A percentile compares a stretch with the other conserved stretches of the same genome.
Conservation (phyloP, 2,329 filamentous ascomycete genomes). For the Pyrenophora graminea region DNA sequence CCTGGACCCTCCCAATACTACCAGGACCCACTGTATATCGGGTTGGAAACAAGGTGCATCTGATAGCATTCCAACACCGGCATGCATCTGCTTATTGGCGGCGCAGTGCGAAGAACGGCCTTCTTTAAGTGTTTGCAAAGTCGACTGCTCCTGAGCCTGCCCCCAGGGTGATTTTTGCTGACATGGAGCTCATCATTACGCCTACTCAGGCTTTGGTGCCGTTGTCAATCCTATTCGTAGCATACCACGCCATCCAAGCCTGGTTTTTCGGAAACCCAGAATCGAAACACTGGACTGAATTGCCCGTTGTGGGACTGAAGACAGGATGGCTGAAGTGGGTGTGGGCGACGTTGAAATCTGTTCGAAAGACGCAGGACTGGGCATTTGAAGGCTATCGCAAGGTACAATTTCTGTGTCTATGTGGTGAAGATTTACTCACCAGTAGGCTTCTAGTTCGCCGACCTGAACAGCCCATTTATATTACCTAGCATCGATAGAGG, state of each 20-base stretch:
- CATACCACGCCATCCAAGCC: slow-evolving; percentile 14
- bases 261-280: slow-evolving; percentile 10
- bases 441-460: slow-evolving; percentile 8
- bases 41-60: background rate
- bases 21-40: background rate
- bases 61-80: background rate
- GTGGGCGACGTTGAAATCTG: slow-evolving; percentile 14
- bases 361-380: slow-evolving; percentile 19
- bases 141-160: background rate
- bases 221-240: slow-evolving; percentile 16
- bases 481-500: slow-evolving; percentile 22
- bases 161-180: background rate
- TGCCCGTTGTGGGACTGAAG: slow-evolving; percentile 13
- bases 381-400: slow-evolving; percentile 21
- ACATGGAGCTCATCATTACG: slow-evolving; percentile 21
- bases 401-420: slow-evolving; percentile 4
- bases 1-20: background rate
- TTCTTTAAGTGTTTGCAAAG: slow-evolving; percentile 1
- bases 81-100: background rate
- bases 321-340: slow-evolving; percentile 20
- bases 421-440: background rate
- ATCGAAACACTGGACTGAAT: slow-evolving; percentile 17
- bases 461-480: slow-evolving; percentile 14
- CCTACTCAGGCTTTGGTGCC: slow-evolving; percentile 18
- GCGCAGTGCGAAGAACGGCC: background rate